phyloP scores from a whole-genome alignment of 148 eudicot species.

The Rheum nobile region DNA sequence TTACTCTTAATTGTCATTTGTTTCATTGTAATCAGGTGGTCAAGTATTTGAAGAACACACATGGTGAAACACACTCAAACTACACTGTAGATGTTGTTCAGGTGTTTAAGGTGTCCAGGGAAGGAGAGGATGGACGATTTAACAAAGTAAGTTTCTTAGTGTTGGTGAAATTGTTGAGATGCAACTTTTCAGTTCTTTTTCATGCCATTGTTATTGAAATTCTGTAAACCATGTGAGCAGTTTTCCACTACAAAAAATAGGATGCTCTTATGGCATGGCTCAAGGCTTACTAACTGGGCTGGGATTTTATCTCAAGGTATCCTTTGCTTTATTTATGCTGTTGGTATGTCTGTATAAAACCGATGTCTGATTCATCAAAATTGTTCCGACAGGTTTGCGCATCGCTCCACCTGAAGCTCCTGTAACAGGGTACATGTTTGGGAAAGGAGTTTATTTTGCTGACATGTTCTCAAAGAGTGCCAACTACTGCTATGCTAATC shows the following conservation, averaged over 20 bases:
- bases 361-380: neutral
- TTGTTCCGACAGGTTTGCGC: constrained; percentile 54
- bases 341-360: neutral
- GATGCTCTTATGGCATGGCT: constrained; percentile 98
- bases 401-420: constrained; percentile 99
- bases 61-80: constrained; percentile 79
- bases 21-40: constrained; percentile 35
- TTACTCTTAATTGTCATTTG: neutral
- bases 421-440: constrained; percentile 91
- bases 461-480: constrained; percentile 99
- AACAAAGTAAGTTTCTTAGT: constrained; percentile 32
- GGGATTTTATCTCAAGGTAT: constrained; percentile 95
- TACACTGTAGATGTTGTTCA: constrained; percentile 72
- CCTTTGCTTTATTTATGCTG: neutral
- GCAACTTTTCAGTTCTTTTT: neutral
- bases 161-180: neutral
- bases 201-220: neutral
- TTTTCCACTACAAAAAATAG: constrained; percentile 61
- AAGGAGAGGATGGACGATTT: constrained; percentile 64
- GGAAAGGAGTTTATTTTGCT: constrained; percentile 98
- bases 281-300: constrained; percentile 93
- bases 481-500: constrained; percentile 69
- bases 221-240: constrained; percentile 25
- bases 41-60: constrained; percentile 75
- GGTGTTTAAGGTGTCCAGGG: constrained; percentile 69